A percentile compares a stretch with the other conserved stretches of the same genome.
Conservation (phyloP, 371 early-diverging fungal genomes). For the Rhizopus stolonifer region DNA sequence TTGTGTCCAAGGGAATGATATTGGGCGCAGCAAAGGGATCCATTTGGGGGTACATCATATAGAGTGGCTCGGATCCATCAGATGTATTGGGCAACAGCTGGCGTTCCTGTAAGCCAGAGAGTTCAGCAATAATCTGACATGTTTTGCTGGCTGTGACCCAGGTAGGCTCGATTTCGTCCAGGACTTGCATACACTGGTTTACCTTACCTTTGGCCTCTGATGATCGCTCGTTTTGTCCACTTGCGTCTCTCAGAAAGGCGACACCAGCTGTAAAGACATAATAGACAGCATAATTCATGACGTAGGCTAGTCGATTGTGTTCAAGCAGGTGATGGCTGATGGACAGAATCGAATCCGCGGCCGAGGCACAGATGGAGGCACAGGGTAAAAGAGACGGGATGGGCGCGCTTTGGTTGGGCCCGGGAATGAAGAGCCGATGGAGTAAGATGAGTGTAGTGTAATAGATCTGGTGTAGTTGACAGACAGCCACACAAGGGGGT, state of each 20-base stretch:
- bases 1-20: constrained; percentile 24
- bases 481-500: constrained; percentile 16
- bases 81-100: background rate
- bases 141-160: constrained; percentile 40
- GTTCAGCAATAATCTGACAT: constrained; percentile 44
- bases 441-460: constrained; percentile 32
- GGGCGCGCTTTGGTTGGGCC: constrained; percentile 16
- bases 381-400: constrained; percentile 35
- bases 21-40: constrained; percentile 42
- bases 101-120: constrained; percentile 39
- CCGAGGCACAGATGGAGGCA: constrained; percentile 44
- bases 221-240: constrained; percentile 1
- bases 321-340: constrained; percentile 39
- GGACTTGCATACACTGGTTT: constrained; percentile 33
- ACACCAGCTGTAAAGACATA: constrained; percentile 44
- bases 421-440: constrained; percentile 38
- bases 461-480: constrained; percentile 39
- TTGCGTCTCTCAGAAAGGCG: constrained; percentile 33
- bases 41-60: constrained; percentile 9
- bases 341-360: constrained; percentile 48
- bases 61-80: background rate
- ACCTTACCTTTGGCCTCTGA: constrained; percentile 34
- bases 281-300: constrained; percentile 38
- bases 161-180: constrained; percentile 37
- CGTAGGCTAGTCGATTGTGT: constrained; percentile 32